A percentile compares a stretch with the other conserved stretches of the same genome.
Evolutionary conservation across 257 asterid species (phyloP).

Genomic region (Jacaranda copaia): DNA sequence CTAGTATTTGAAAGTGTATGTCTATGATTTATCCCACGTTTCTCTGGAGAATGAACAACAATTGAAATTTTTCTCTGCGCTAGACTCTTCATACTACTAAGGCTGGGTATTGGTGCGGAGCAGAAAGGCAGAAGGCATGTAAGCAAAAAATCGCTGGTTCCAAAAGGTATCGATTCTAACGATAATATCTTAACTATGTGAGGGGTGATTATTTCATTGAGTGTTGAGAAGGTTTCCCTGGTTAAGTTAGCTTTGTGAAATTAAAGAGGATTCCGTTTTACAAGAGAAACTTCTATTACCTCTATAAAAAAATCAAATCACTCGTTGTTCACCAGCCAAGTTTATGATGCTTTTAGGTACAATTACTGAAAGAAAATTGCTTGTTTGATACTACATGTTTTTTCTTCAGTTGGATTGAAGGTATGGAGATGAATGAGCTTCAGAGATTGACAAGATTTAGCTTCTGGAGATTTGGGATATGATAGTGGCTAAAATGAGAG

Average conservation of each 20-base stretch:
- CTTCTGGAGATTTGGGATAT: neutral
- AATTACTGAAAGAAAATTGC: neutral
- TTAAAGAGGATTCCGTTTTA: too few species aligned
- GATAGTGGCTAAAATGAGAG: too few species aligned
- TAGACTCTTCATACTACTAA: too few species aligned
- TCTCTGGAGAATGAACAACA: too few species aligned
- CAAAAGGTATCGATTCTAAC: too few species aligned
- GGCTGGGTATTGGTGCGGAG: too few species aligned
- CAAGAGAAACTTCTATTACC: neutral
- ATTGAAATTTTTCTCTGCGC: too few species aligned
- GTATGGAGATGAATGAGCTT: constrained; percentile 1
- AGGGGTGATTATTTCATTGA: neutral
- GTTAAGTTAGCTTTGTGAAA: neutral
- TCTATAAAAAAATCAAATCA: neutral
- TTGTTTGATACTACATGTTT: neutral
- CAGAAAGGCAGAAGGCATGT: too few species aligned
- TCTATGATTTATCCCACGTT: neutral
- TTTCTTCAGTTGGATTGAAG: neutral
- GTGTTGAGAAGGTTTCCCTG: neutral
- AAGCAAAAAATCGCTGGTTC: too few species aligned
- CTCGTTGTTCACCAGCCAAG: neutral
- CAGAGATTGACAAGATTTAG: constrained; percentile 3
- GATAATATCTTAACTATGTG: neutral
- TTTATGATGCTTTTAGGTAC: neutral
- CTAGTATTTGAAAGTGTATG: neutral